Evolutionary conservation across 2,329 filamentous ascomycete species (phyloP), one percentile per base, ranked within the genome.

Genomic region (Trichoderma sp.): DNA sequence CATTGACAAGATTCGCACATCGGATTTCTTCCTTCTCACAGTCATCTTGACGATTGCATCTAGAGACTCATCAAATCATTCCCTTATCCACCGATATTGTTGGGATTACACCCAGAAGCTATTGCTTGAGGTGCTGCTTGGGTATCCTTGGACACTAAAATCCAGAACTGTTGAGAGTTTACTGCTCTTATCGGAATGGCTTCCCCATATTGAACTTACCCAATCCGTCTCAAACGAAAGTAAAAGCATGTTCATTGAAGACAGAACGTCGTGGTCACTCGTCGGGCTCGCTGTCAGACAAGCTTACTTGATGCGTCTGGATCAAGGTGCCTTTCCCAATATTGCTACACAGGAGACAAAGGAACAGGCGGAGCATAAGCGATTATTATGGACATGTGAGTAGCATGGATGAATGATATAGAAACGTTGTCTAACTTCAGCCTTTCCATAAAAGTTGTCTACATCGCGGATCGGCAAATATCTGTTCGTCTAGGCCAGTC

Each of bases 401-500:
- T 47, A 12, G 9, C 4, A 4, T 28, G 5, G 6, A 34, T 15
- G 3, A 13, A 66, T 17, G 8, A 28, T 12, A n/a, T 5, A 13
- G 9, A 53, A 32, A 1, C 30, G 1, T 11, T 15, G 2, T 9
- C 53, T 59, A 12, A 13, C 17, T 28, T 28, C 3, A 1, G 1
- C 5, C 17, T 43, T 8, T 30, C 23, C 13, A 2, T 58, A 34
- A 34, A 3, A 68, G 65, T 59, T 30, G 55, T 68, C 26, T 68
- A 59, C 11, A 68, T 59, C 26, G 65, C 65, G 39, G 65, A 68
- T 68, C 65, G 65, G 7, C 65, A 68, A n/a, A 59, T 68, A 68
- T 68, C 65, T 15, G 65, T 68, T 15, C 65, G 65, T n/a, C n/a
- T 68, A 2, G 65, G 65, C 3, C 65, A 68, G 36, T 68, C 65